A percentile compares a stretch with the other conserved stretches of the same genome.
Evolutionary conservation across 1,284 basidiomycete genomes (phyloP).

Genomic region (Ustilago xerochloae): DNA sequence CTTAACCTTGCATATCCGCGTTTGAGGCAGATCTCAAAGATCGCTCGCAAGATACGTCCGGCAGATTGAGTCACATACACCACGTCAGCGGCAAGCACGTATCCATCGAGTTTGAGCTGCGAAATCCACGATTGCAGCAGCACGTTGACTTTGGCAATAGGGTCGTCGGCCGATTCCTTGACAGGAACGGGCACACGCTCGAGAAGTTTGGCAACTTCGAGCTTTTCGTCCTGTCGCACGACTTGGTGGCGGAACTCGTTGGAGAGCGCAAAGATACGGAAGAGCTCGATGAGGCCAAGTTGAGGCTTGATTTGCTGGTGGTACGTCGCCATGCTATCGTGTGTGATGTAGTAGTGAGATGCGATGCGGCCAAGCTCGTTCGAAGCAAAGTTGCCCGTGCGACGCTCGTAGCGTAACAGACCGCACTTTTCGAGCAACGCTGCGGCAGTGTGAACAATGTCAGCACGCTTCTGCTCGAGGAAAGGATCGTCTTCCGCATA

Average conservation of each 20-base stretch:
- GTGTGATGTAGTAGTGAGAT: slow-evolving; percentile 95
- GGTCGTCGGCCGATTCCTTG: slow-evolving; percentile 95
- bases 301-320: slow-evolving; percentile 91
- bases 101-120: slow-evolving; percentile 92
- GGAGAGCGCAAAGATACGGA: slow-evolving; percentile 94
- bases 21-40: slow-evolving; percentile 98
- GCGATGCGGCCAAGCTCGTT: slow-evolving; percentile 84
- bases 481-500: slow-evolving; percentile 87
- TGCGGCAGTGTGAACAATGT: slow-evolving; percentile 93
- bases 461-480: slow-evolving; percentile 90
- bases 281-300: slow-evolving; percentile 89
- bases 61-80: slow-evolving; percentile 77
- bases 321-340: slow-evolving; percentile 95
- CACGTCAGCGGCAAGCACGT: slow-evolving; percentile 98
- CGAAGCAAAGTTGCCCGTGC: slow-evolving; percentile 81
- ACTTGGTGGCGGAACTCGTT: slow-evolving; percentile 95
- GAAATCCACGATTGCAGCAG: slow-evolving; percentile 95
- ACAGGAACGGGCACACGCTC: slow-evolving; percentile 97
- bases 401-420: slow-evolving; percentile 91
- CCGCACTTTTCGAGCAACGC: slow-evolving; percentile 93
- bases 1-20: slow-evolving; percentile 97
- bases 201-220: slow-evolving; percentile 87
- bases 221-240: slow-evolving; percentile 73
- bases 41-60: slow-evolving; percentile 85
- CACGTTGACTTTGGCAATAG: slow-evolving; percentile 96